Base-by-base conservation (phyloP, 495 filamentous ascomycete genomes). In the Xylaria flabelliformis region DNA sequence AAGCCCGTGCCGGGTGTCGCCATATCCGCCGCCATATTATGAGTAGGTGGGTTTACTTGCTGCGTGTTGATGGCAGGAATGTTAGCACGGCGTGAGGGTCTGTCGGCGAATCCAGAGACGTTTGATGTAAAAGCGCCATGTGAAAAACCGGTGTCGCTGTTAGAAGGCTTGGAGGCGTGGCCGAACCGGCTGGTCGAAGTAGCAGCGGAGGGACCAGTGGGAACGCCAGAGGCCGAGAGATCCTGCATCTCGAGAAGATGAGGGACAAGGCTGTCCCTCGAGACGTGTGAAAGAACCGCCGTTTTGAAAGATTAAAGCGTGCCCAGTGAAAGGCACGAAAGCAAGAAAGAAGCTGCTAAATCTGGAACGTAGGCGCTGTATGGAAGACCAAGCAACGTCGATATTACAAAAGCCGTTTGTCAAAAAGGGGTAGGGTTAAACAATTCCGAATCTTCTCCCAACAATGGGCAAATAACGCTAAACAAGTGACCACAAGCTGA, bases 31-130 rank as follows among this genome's bases (percentile, higher is more conserved):
- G 82, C 83, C 70, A 72, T 66, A 42, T 65, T 66, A 76, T 84
- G 88, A 68, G 66, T 64, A 17, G 76, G 77, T 19, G 42, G 81
- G 68, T 82, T 83, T 82, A 81, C 83, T 76, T 85, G 85, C 79
- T 77, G 88, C 13, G 96, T 98, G 79, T 98, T 98, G 83, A 99
- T 97, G 74, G 92, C 89, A 68, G 94, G 94, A 80, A 98, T 93
- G 85, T 97, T 97, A 39, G 88, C 88, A 80, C 89, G 85, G 46
- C 95, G 92, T 73, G 91, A 88, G 78, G 94, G 93, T 73, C 94
- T 89, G 76, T 97, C 93, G 73, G 90, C 90, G 77, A 94, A 95
- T 70, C 93, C 91, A 75, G 87, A 88, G 73, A 91, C 83, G 82
- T 95, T 97, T 71, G 92, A 94, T 74, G 88, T 88, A 84, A 95